Percentiles rank a stretch among this genome's conserved stretches.
These are phyloP conservation scores for Herpetomonas samuelpessoai DNA, from an alignment of 208 protist species.

Conservation along the genomic window DNA sequence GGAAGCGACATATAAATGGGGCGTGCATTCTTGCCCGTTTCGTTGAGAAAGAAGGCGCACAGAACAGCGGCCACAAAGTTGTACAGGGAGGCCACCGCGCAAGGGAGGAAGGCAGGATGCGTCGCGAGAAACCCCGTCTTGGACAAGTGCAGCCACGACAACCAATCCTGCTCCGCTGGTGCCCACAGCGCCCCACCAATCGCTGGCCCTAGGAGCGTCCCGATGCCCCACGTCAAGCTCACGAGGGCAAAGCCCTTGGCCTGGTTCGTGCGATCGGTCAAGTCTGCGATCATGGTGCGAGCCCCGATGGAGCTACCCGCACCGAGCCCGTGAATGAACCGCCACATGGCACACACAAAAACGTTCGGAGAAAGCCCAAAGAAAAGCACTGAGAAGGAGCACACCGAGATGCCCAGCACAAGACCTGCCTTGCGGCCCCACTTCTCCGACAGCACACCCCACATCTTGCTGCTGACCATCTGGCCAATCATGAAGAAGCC, in stretches of 20 bases:
- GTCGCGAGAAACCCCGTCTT: constrained; percentile 18
- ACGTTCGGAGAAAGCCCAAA: constrained; percentile 49
- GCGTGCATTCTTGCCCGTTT: constrained; percentile 41
- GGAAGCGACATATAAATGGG: constrained; percentile 25
- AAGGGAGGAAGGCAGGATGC: constrained; percentile 39
- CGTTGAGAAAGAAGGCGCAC: constrained; percentile 26
- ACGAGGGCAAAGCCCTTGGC: constrained; percentile 93
- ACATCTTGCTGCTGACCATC: constrained; percentile 32
- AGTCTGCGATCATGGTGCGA: constrained; percentile 52
- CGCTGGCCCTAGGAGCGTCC: constrained; percentile 41
- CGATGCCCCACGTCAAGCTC: constrained; percentile 72
- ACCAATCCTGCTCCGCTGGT: constrained; percentile 10
- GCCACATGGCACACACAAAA: constrained; percentile 30
- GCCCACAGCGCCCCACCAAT: constrained; percentile 55
- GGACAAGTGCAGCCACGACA: constrained; percentile 16
- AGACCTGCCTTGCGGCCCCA: constrained; percentile 38
- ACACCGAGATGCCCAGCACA: constrained; percentile 26
- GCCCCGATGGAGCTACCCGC: constrained; percentile 39
- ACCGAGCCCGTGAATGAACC: constrained; percentile 41
- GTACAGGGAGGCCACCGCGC: constrained; percentile 29
- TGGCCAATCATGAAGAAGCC: constrained; percentile 61
- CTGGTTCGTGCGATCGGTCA: constrained; percentile 48
- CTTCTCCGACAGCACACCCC: constrained; percentile 39
- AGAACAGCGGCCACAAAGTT: not conserved
- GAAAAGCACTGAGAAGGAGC: constrained; percentile 21